phyloP scores from a whole-genome alignment of 2,329 filamentous ascomycete species.

The Fonsecaea erecta region DNA sequence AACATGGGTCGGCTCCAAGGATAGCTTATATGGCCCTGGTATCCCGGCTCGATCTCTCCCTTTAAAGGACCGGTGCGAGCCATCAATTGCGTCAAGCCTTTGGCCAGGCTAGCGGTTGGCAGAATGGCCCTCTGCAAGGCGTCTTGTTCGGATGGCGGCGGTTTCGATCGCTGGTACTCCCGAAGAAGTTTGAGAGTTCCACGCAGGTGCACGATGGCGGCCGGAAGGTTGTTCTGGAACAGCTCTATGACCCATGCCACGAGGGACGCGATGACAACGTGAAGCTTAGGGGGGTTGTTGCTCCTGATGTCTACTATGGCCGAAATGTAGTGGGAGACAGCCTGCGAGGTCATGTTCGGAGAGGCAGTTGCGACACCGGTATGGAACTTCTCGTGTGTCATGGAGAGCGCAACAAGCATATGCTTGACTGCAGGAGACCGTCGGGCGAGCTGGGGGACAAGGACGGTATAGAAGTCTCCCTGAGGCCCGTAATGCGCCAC shows the following conservation, averaged over 20 bases:
- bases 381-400: constrained; percentile 11
- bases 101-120: constrained; percentile 4
- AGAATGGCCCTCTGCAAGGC: background rate
- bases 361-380: background rate
- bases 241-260: constrained; percentile 21
- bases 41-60: constrained; percentile 9
- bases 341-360: background rate
- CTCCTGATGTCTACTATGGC: constrained; percentile 15
- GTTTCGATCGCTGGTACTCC: background rate
- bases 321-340: constrained; percentile 16
- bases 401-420: constrained; percentile 22
- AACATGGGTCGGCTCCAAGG: constrained; percentile 1
- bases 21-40: background rate
- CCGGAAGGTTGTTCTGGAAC: constrained; percentile 16
- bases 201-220: constrained; percentile 3
- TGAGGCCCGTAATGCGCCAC: constrained; percentile 17
- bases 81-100: constrained; percentile 15
- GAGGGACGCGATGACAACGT: constrained; percentile 18
- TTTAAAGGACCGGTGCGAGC: background rate
- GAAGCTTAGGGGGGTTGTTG: constrained; percentile 9
- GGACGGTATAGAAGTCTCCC: constrained; percentile 15
- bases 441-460: constrained; percentile 22
- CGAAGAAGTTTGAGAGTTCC: constrained; percentile 4
- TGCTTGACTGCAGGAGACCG: constrained; percentile 10
- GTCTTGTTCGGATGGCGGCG: background rate